Base-by-base conservation (phyloP, 129 eudicot genomes). In the Mikania micrantha region DNA sequence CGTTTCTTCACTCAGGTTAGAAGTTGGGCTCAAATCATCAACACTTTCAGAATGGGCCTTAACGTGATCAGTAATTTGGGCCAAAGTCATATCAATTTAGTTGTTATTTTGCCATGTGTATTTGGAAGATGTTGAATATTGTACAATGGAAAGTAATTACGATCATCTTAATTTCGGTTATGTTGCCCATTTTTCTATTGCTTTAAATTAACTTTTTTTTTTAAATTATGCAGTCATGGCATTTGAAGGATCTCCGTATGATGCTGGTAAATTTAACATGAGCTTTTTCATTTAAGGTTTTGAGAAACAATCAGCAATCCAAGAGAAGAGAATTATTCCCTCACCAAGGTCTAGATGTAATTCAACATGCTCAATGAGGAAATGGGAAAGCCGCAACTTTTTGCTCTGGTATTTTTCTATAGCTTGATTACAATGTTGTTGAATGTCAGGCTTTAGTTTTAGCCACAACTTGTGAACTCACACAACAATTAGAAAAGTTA, bases 401-500 rank as follows among this genome's bases (percentile, higher is more conserved):
- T 48, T 83, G 87, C 71, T 83, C 87, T 31, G 87, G 87, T 16
- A 79, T 83, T 39, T 81, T 83, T 49, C 87, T 79, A 50, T 84
- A 83, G 45, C 84, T 83, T 1, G 87, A 83, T 49, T 83, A 83
- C 20, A 67, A 15, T 10, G 56, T 62, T 0, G 87, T 83, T 0
- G 81, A 83, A 42, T 83, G 87, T 47, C 87, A 83, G 35, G 84
- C 87, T 9, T 79, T 83, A 76, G 81, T 82, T 32, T 35, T 82
- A 41, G 87, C 87, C n/a, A 83, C 87, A 4, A 82, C 87, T 9
- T 83, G 87, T 49, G 87, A 82, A 72, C 83, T 82, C 67, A 83
- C 87, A 16, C 87, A 82, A 32, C 87, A 82, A 70, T 82, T 28
- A 83, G 78, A 40, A 82, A 82, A 21, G 87, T 82, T 67, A 82